Percentiles rank a stretch among this genome's conserved stretches.
Evolutionary conservation across 768 basidiomycete species (phyloP).

Genomic region (Lepiota venenata): DNA sequence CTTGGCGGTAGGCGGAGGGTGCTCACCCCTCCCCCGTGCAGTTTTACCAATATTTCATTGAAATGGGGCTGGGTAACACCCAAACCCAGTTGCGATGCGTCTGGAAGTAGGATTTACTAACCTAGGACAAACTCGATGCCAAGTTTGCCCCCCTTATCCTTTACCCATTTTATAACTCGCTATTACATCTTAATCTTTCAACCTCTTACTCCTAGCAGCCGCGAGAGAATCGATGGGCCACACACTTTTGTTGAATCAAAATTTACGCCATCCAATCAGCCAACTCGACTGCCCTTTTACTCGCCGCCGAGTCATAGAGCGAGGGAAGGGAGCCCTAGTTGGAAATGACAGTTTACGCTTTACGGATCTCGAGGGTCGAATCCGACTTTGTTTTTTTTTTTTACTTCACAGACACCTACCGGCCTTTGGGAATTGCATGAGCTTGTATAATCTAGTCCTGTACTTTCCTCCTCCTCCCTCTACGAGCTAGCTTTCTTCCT

Average conservation of each 20-base stretch:
- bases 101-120: conserved; percentile 3
- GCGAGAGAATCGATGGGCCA: neutral
- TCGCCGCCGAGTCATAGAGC: neutral
- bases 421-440: too few relatives aligned
- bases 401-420: too few relatives aligned
- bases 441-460: too few relatives aligned
- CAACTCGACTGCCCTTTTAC: neutral
- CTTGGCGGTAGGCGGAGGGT: neutral
- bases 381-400: too few relatives aligned
- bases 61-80: neutral
- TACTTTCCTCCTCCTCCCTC: neutral
- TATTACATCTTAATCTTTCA: conserved; percentile 5
- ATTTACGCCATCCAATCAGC: conserved; percentile 2
- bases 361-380: too few relatives aligned
- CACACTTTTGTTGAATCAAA: neutral
- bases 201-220: conserved; percentile 2
- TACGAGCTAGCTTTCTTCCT: neutral
- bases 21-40: too few relatives aligned
- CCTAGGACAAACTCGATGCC: neutral
- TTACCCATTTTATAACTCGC: neutral
- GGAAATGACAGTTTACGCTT: neutral
- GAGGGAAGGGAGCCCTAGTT: neutral
- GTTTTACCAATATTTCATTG: neutral
- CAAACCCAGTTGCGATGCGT: neutral
- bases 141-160: neutral